A percentile compares a stretch with the other conserved stretches of the same genome.
Evolutionary conservation across 371 early-diverging fungal genomes (phyloP).

Genomic region (Syncephalis fuscata): DNA sequence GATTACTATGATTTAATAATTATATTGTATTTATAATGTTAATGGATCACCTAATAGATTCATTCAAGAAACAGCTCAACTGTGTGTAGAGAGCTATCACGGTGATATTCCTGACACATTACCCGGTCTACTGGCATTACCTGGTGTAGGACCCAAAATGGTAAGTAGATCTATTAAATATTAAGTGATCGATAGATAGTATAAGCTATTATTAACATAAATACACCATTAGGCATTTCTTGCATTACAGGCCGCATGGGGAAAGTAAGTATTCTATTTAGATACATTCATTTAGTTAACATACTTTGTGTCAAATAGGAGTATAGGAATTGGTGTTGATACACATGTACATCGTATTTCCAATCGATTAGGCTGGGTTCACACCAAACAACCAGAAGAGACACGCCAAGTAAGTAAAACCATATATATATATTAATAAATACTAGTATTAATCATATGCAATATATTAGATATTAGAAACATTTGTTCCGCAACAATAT

Average conservation of each 20-base stretch:
- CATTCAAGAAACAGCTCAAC: slow-evolving; percentile 56
- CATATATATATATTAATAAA: slow-evolving; percentile 4
- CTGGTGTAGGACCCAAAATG: slow-evolving; percentile 99
- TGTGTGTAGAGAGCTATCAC: slow-evolving; percentile 47
- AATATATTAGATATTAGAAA: slow-evolving; percentile 40
- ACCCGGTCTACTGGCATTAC: slow-evolving; percentile 59
- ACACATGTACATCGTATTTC: slow-evolving; percentile 94
- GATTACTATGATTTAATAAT: background rate
- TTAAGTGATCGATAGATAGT: no score
- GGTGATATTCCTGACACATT: slow-evolving; percentile 79
- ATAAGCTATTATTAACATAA: background rate
- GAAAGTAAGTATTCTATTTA: slow-evolving; percentile 23
- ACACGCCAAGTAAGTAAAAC: slow-evolving; percentile 40
- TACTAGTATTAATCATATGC: background rate
- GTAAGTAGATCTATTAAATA: slow-evolving; percentile 10
- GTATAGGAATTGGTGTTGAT: slow-evolving; percentile 95
- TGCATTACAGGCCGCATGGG: slow-evolving; percentile 77
- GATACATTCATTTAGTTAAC: background rate
- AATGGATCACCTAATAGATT: slow-evolving; percentile 16
- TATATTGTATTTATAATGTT: background rate
- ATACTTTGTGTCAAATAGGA: no score
- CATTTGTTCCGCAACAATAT: slow-evolving; percentile 70
- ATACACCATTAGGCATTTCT: slow-evolving; percentile 42
- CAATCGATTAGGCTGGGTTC: slow-evolving; percentile 82
- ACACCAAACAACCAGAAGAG: slow-evolving; percentile 61